A percentile compares a stretch with the other conserved stretches of the same genome.
Evolutionary conservation across 495 filamentous ascomycete genomes (phyloP).

Genomic region (Podospora australis): DNA sequence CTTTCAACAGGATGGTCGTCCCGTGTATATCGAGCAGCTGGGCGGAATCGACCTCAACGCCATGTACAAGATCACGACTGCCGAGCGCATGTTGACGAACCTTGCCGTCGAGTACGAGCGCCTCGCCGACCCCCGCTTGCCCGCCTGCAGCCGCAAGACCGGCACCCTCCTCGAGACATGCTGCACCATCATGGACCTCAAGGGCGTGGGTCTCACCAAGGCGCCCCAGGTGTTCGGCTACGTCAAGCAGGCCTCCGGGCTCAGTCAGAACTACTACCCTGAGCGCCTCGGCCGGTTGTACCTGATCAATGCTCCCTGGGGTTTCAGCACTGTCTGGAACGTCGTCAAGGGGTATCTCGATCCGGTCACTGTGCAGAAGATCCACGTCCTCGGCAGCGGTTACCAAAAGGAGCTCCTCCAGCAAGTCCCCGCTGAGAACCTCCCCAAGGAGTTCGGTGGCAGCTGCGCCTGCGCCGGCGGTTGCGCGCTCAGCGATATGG

Average conservation of each 20-base stretch:
- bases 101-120: conserved; percentile 97
- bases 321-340: conserved; percentile 75
- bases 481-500: conserved; percentile 80
- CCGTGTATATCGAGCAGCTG: conserved; percentile 93
- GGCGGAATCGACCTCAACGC: conserved; percentile 85
- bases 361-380: conserved; percentile 93
- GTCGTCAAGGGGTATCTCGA: conserved; percentile 89
- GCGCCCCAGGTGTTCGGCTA: conserved; percentile 70
- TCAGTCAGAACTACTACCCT: conserved; percentile 96
- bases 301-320: conserved; percentile 96
- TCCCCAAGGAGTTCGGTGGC: conserved; percentile 83
- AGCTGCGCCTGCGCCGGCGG: conserved; percentile 75
- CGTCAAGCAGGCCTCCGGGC: conserved; percentile 57
- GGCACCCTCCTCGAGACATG: conserved; percentile 90
- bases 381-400: conserved; percentile 73
- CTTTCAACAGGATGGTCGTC: conserved; percentile 95
- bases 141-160: conserved; percentile 90
- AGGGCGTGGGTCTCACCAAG: conserved; percentile 81
- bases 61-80: conserved; percentile 84
- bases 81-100: conserved; percentile 91
- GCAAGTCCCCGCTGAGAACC: conserved; percentile 86
- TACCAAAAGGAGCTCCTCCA: conserved; percentile 78
- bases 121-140: conserved; percentile 82
- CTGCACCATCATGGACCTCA: conserved; percentile 94
- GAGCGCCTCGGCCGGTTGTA: conserved; percentile 84